A percentile compares a stretch with the other conserved stretches of the same genome.
These are phyloP conservation scores for Clarireedia paspali DNA, from an alignment of 2,329 filamentous ascomycete genomes.

Conservation along the genomic window DNA sequence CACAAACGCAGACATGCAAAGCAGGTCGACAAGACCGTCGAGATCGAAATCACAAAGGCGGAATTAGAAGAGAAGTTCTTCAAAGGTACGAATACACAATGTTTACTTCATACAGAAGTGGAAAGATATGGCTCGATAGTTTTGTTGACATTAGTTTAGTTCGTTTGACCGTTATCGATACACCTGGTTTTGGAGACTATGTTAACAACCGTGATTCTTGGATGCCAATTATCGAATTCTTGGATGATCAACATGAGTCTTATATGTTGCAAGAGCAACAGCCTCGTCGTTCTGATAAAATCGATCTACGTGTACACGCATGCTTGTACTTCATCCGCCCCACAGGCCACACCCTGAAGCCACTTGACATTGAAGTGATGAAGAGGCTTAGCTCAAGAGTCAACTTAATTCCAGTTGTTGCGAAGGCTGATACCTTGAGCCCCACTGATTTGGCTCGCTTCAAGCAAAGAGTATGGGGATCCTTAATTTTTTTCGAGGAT, in stretches of 20 bases:
- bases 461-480: slow-evolving; percentile 75
- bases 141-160: slow-evolving; percentile 46
- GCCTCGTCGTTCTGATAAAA: slow-evolving; percentile 95
- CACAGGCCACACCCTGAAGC: slow-evolving; percentile 97
- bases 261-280: slow-evolving; percentile 99
- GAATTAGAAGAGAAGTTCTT: slow-evolving; percentile 99
- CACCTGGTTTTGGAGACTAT: slow-evolving; percentile 97
- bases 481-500: background rate
- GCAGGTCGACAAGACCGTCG: slow-evolving; percentile 99
- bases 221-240: slow-evolving; percentile 99
- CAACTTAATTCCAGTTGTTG: slow-evolving; percentile 96
- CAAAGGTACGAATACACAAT: slow-evolving; percentile 62
- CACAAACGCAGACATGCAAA: slow-evolving; percentile 99
- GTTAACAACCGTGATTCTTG: slow-evolving; percentile 99
- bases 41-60: slow-evolving; percentile 99
- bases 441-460: slow-evolving; percentile 85
- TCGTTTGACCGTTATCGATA: slow-evolving; percentile 97
- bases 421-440: slow-evolving; percentile 97
- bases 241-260: slow-evolving; percentile 99
- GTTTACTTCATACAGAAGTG: background rate
- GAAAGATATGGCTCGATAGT: background rate
- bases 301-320: slow-evolving; percentile 95
- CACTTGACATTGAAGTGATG: slow-evolving; percentile 99
- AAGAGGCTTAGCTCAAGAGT: slow-evolving; percentile 97
- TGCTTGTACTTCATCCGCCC: slow-evolving; percentile 99